Evolutionary conservation across 805 yeast species (phyloP), one percentile per base, ranked within the genome.

Genomic region (Ogataea sp.): DNA sequence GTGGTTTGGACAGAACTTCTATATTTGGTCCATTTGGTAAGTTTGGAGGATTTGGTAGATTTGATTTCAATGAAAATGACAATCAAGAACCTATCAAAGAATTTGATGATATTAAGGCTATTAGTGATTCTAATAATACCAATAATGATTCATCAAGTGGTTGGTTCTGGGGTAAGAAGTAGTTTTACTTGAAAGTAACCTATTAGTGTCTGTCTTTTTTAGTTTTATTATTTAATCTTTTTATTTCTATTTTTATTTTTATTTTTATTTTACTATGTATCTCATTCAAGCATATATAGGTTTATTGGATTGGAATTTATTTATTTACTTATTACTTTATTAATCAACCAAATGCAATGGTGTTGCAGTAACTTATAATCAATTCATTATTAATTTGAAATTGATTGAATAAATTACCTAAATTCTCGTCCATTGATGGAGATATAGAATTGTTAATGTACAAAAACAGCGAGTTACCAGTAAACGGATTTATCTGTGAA

Each of bases 361-460:
- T 62, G 13, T 64, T 59, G 39, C 73, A 70, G 34, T 70, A 70
- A n/a, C 66, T 59, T 3, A 70, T 61, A 2, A 67, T 58, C n/a
- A 70, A 48, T 36, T 67, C 72, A 32, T 58, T 61, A 34, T 60
- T 62, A 6, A 51, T 54, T 5, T 57, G 59, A 44, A 62, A 68
- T 23, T 52, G 48, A 34, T 53, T 56, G 41, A 51, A 64, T 24
- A 69, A 43, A 32, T 62, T 62, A 1, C 67, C 68, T 18, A 67
- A 45, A 14, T 53, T 56, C 39, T 68, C 73, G 46, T 68, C 73
- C 1, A 69, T 68, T 20, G 66, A 56, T 3, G 75, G 75, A 4
- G 67, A 55, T 37, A 70, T 64, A 3, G 73, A 68, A 45, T 68
- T 70, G 36, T 67, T 69, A 16, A 70, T 47, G 42, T 70, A 70